Percentiles rank a stretch among this genome's conserved stretches.
phyloP scores from a whole-genome alignment of 768 basidiomycete genomes.

The Cystofilobasidium ferigula region DNA sequence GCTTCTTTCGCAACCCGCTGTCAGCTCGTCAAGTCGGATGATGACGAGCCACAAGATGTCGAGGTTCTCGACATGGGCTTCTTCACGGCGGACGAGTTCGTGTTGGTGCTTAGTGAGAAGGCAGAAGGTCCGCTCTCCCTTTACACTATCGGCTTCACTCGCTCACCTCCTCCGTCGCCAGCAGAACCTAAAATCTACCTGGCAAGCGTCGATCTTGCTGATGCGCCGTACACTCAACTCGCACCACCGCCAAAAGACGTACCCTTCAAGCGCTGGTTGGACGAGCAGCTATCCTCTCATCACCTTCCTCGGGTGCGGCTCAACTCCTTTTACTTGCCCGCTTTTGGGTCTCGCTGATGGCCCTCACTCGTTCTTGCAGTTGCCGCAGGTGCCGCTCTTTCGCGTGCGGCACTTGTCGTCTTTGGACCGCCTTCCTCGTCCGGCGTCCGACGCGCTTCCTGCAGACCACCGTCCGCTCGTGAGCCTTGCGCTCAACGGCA shows the following conservation, averaged over 20 bases:
- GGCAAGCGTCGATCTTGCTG: not conserved
- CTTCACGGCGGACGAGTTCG: conserved; percentile 21
- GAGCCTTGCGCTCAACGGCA: conserved; percentile 17
- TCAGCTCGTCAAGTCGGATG: not conserved
- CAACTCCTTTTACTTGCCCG: too few relatives aligned
- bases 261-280: not conserved
- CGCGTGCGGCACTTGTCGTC: not conserved
- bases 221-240: not conserved
- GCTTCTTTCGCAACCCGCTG: not conserved
- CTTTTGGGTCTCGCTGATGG: too few relatives aligned
- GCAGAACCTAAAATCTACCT: not conserved
- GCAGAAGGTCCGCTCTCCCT: conserved; percentile 2
- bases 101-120: conserved; percentile 5
- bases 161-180: not conserved
- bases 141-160: not conserved
- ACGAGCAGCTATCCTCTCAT: too few relatives aligned
- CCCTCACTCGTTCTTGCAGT: not conserved
- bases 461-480: not conserved
- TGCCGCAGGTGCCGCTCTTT: not conserved
- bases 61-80: conserved; percentile 20
- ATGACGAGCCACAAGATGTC: not conserved
- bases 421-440: not conserved
- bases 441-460: not conserved
- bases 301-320: too few relatives aligned
- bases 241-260: not conserved